A percentile compares a stretch with the other conserved stretches of the same genome.
These are phyloP conservation scores for Candida parachauliodes DNA, from an alignment of 805 yeast species.

Conservation along the genomic window DNA sequence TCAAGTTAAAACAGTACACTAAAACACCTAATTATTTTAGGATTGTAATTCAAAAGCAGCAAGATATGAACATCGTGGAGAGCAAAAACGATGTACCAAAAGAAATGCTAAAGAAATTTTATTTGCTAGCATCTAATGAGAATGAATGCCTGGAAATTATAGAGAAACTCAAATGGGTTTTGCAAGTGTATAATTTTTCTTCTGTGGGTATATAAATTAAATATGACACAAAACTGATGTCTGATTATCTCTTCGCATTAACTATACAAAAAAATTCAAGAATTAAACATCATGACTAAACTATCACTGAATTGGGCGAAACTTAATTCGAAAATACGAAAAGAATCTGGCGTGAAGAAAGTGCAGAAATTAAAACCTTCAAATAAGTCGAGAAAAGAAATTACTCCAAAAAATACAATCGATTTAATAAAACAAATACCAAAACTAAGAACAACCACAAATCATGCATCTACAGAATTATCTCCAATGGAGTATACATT, in stretches of 20 bases:
- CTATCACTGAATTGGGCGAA: constrained; percentile 25
- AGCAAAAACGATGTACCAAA: constrained; percentile 41
- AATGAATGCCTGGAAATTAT: constrained; percentile 72
- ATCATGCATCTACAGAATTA: not conserved
- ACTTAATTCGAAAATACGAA: constrained; percentile 13
- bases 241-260: constrained; percentile 6
- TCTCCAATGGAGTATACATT: constrained; percentile 19
- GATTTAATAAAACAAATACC: constrained; percentile 7
- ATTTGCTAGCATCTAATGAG: constrained; percentile 68
- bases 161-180: constrained; percentile 56
- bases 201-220: constrained; percentile 2
- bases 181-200: constrained; percentile 48
- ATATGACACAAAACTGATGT: not conserved
- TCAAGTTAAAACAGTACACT: constrained; percentile 67
- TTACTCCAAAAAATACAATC: not conserved
- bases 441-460: not conserved
- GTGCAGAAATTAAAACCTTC: constrained; percentile 11
- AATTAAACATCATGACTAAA: constrained; percentile 6
- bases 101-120: constrained; percentile 75
- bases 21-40: constrained; percentile 79
- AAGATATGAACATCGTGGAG: constrained; percentile 14
- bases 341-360: constrained; percentile 8
- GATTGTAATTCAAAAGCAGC: constrained; percentile 53
- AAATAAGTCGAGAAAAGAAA: constrained; percentile 4
- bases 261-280: constrained; percentile 1